phyloP scores from a whole-genome alignment of 805 yeast genomes.

The Candida bentonensis region DNA sequence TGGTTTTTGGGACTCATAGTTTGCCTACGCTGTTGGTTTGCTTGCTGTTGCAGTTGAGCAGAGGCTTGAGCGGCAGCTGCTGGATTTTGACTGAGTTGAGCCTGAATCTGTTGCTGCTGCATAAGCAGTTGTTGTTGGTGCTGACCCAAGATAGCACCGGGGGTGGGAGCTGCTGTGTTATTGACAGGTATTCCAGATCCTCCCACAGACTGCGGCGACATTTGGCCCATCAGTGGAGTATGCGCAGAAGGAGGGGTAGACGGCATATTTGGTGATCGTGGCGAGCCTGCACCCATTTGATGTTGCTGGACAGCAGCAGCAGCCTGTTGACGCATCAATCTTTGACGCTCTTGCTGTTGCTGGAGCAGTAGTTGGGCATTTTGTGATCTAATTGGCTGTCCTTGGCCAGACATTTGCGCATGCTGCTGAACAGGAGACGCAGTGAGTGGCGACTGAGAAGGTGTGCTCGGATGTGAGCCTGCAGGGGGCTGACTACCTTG shows the following conservation, averaged over 20 bases:
- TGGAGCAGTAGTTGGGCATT: slow-evolving; percentile 7
- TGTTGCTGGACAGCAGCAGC: slow-evolving; percentile 1
- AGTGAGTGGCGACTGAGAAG: background rate
- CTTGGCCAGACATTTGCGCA: background rate
- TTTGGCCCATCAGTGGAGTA: background rate
- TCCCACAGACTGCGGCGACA: slow-evolving; percentile 2
- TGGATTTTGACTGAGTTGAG: too few relatives aligned
- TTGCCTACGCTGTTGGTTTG: slow-evolving; percentile 1
- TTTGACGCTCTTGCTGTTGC: slow-evolving; percentile 7
- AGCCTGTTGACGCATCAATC: slow-evolving; percentile 12
- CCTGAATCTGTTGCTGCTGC: slow-evolving; percentile 5
- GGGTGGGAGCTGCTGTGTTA: slow-evolving; percentile 5
- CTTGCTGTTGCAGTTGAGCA: slow-evolving; percentile 5
- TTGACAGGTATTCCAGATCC: slow-evolving; percentile 8
- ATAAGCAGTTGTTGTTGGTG: slow-evolving; percentile 1
- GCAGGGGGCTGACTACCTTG: slow-evolving; percentile 6
- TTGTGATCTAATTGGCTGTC: slow-evolving; percentile 1
- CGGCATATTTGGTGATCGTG: background rate
- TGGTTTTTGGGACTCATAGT: slow-evolving; percentile 6
- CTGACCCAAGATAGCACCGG: slow-evolving; percentile 5
- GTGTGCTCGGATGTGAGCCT: background rate
- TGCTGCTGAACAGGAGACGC: background rate
- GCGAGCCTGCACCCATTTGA: background rate
- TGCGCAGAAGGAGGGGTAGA: background rate
- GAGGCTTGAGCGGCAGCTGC: background rate